phyloP scores from a whole-genome alignment of 768 basidiomycete species.

The Phaeotremella skinneri region DNA sequence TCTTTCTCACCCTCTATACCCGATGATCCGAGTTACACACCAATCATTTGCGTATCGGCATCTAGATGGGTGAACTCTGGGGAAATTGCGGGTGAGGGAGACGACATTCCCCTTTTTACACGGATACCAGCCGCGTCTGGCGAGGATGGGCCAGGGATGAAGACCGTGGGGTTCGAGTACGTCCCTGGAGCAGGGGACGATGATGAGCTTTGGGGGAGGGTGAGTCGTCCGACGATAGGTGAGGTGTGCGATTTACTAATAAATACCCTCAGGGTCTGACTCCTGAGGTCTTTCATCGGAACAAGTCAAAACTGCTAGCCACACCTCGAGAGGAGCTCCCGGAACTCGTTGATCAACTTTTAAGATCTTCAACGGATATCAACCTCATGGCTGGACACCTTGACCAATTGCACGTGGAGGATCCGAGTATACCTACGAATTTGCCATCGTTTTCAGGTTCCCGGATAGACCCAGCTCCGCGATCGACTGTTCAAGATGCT shows the following conservation, averaged over 20 bases:
- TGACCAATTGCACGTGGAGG: not conserved
- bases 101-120: conserved; percentile 36
- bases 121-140: conserved; percentile 7
- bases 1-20: conserved; percentile 56
- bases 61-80: conserved; percentile 62
- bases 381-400: not conserved
- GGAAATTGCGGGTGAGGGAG: conserved; percentile 49
- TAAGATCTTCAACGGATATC: conserved; percentile 10
- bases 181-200: conserved; percentile 95
- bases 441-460: too few relatives aligned
- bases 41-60: conserved; percentile 82
- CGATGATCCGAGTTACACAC: conserved; percentile 42
- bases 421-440: not conserved
- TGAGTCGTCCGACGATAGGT: conserved; percentile 46
- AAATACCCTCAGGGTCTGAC: conserved; percentile 75
- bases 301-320: conserved; percentile 58
- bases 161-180: conserved; percentile 74
- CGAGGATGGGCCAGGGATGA: conserved; percentile 1
- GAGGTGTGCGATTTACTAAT: conserved; percentile 2
- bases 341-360: conserved; percentile 45
- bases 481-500: too few relatives aligned
- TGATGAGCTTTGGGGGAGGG: conserved; percentile 84
- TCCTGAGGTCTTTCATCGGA: conserved; percentile 67
- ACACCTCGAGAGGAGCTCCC: conserved; percentile 59
- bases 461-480: too few relatives aligned